Evolutionary conservation across 208 protist species (phyloP), one percentile per base, ranked within the genome.

Genomic region (Borovskyia barvae): DNA sequence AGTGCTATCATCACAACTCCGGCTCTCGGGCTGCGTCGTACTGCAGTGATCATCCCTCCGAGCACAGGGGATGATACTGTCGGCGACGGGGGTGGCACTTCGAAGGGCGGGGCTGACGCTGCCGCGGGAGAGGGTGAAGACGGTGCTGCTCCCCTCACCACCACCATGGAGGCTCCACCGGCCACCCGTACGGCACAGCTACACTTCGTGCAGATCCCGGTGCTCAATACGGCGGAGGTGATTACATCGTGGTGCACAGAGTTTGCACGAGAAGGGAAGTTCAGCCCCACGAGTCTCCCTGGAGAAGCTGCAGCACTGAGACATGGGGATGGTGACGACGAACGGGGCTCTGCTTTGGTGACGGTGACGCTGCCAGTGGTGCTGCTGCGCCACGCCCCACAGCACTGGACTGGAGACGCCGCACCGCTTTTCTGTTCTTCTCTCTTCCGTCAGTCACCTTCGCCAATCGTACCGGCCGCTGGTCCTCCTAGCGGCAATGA

Each of bases 1-100:
- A 70, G 88, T 40, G 80, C 74, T 35, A 75, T 95, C n/a, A 52
- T 63, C 9, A 82, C 79, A 6, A 77, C 76, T 4, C 55, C 49
- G 12, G 63, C 49, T 22, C 42, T 75, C n/a, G 82, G 78, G 12
- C 72, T 57, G 1, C 71, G 68, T 19, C 56, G 72, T 2, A 52
- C 55, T n/a, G 61, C 49, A 5, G 58, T 86, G 7, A 14, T 76
- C 5, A 41, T 67, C 1, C 48, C 47, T 11, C 41, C 19, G 17
- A 35, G 29, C 22, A 39, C 2, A 17, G 20, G 5, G 9, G 9
- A 24, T 17, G 63, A 48, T 6, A 32, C 14, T 22, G 53, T 20
- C 12, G 51, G 12, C 25, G 19, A 17, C 12, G 42, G 15, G 2
- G 32, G n/a, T 24, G 43, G n/a, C 19, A 14, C 46, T 30, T 17